Percentiles rank a stretch among this genome's conserved stretches.
Evolutionary conservation across 495 filamentous ascomycete species (phyloP).

Genomic region (Aspergillus biplanus): DNA sequence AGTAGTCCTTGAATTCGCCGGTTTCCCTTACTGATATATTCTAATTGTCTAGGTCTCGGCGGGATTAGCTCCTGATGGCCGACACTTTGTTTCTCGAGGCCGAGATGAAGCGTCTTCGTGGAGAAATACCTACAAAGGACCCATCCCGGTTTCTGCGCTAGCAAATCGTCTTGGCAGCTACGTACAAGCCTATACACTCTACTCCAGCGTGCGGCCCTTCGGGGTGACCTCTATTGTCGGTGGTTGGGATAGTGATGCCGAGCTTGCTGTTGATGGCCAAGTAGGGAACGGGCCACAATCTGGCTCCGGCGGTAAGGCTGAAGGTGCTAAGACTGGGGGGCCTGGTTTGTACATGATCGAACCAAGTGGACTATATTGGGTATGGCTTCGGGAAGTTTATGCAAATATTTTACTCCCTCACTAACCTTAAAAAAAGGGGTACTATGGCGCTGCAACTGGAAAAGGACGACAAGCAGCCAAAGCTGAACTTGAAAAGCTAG

Average conservation of each 20-base stretch:
- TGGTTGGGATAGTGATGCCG: conserved; percentile 86
- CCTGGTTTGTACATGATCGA: conserved; percentile 98
- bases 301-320: conserved; percentile 79
- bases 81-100: conserved; percentile 92
- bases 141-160: conserved; percentile 83
- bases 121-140: conserved; percentile 87
- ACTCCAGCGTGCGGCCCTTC: conserved; percentile 93
- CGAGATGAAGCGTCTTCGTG: conserved; percentile 89
- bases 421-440: conserved; percentile 61
- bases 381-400: conserved; percentile 37
- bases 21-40: conserved; percentile 11
- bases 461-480: conserved; percentile 96
- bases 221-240: conserved; percentile 93
- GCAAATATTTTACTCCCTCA: neutral
- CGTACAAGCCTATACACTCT: conserved; percentile 95
- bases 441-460: conserved; percentile 95
- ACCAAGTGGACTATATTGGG: conserved; percentile 94
- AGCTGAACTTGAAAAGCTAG: conserved; percentile 95
- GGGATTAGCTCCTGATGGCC: conserved; percentile 90
- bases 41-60: conserved; percentile 72
- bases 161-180: conserved; percentile 92
- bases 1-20: neutral
- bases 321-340: conserved; percentile 77
- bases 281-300: conserved; percentile 77
- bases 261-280: conserved; percentile 80